phyloP scores from a whole-genome alignment of 140 eudicot species.

The Erigeron philadelphicus region DNA sequence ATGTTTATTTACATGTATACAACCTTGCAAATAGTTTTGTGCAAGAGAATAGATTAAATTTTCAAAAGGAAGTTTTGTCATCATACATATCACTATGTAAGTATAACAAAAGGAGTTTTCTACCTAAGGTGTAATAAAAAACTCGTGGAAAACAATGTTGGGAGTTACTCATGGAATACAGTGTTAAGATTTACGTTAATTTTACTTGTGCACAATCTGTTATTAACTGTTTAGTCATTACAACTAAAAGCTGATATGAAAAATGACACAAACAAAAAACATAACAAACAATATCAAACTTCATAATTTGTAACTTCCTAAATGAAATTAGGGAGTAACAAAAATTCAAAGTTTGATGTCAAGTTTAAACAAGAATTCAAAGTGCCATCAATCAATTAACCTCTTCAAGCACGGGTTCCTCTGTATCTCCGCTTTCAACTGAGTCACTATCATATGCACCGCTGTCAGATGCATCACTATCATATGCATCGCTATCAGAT shows the following conservation, averaged over 20 bases:
- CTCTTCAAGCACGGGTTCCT: conserved; percentile 14
- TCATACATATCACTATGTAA: no score
- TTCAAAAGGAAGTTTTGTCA: no score
- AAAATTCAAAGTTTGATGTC: background rate
- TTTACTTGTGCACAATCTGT: no score
- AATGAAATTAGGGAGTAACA: background rate
- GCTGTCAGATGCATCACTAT: no score
- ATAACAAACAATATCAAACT: background rate
- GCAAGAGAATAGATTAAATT: no score
- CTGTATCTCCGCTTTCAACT: conserved; percentile 6
- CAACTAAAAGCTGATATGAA: background rate
- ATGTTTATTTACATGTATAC: background rate
- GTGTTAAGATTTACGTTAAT: no score
- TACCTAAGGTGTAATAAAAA: no score
- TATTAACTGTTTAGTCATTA: no score
- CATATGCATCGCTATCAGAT: conserved; percentile 9
- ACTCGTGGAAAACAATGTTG: no score
- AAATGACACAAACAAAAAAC: background rate
- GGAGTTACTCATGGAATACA: no score
- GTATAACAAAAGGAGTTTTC: no score
- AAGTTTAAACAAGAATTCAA: conserved; percentile 15
- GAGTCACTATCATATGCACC: conserved; percentile 6
- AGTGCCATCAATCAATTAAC: background rate
- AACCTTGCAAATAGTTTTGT: no score
- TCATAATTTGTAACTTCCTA: background rate